Percentiles rank a stretch among this genome's conserved stretches.
phyloP scores from a whole-genome alignment of 2,329 filamentous ascomycete species.

The Sarocladium oryzae region DNA sequence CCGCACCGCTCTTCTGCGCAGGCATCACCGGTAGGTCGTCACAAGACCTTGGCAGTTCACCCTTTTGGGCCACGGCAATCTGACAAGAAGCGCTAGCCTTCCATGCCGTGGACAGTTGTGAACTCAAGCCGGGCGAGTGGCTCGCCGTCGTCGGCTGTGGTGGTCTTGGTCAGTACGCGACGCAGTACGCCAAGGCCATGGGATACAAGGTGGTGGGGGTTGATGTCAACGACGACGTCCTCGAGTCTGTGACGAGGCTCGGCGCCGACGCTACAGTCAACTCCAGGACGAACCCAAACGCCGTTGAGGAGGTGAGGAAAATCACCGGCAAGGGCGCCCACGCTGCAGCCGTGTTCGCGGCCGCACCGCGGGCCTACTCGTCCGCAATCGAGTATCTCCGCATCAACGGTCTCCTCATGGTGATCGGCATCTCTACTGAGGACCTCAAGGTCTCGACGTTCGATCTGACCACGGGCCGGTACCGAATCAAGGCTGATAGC shows the following conservation, averaged over 20 bases:
- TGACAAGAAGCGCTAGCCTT: slow-evolving; percentile 17
- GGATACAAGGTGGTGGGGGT: slow-evolving; percentile 35
- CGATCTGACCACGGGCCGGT: slow-evolving; percentile 32
- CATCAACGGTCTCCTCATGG: slow-evolving; percentile 33
- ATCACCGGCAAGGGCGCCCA: slow-evolving; percentile 33
- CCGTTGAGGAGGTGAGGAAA: slow-evolving; percentile 31
- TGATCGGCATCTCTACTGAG: slow-evolving; percentile 33
- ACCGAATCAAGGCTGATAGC: slow-evolving; percentile 34
- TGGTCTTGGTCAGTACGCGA: slow-evolving; percentile 38
- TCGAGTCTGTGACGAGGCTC: slow-evolving; percentile 29
- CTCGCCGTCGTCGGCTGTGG: slow-evolving; percentile 38
- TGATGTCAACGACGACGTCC: slow-evolving; percentile 36
- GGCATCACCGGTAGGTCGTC: slow-evolving; percentile 33
- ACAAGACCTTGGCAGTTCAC: too few relatives aligned
- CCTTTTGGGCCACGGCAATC: too few relatives aligned
- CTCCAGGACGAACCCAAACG: slow-evolving; percentile 29
- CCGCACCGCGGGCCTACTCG: slow-evolving; percentile 17
- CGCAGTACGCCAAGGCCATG: slow-evolving; percentile 40
- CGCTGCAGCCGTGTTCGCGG: slow-evolving; percentile 34
- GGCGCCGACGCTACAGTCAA: slow-evolving; percentile 37
- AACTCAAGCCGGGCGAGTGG: slow-evolving; percentile 28
- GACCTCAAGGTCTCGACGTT: slow-evolving; percentile 29
- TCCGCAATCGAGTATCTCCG: slow-evolving; percentile 27
- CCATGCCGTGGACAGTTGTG: slow-evolving; percentile 30
- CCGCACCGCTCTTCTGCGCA: slow-evolving; percentile 41